phyloP scores from a whole-genome alignment of 106 monocot genomes.

The Amphibolis antarctica region DNA sequence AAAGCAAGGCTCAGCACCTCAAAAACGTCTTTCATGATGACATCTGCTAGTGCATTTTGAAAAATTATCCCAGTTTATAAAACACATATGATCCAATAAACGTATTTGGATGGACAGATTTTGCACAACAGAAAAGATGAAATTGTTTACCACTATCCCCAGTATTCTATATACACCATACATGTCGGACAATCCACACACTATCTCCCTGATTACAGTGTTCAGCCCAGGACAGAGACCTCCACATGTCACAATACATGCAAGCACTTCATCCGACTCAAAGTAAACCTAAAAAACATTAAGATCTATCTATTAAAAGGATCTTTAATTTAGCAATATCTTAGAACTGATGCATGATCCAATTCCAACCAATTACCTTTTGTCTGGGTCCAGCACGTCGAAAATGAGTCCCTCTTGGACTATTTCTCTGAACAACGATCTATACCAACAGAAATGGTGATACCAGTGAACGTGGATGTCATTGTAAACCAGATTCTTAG shows the following conservation, averaged over 20 bases:
- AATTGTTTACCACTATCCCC: slow-evolving; percentile 57
- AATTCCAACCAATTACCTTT: slow-evolving; percentile 26
- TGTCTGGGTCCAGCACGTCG: slow-evolving; percentile 84
- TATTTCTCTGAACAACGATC: slow-evolving; percentile 62
- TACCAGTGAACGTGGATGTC: neutral
- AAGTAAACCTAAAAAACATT: slow-evolving; percentile 54
- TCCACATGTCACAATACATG: slow-evolving; percentile 94
- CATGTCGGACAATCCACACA: slow-evolving; percentile 74
- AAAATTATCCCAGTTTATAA: too few species aligned
- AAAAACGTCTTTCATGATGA: too few species aligned
- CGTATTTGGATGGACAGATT: too few species aligned
- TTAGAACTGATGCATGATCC: too few species aligned
- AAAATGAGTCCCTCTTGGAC: slow-evolving; percentile 62
- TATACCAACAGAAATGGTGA: slow-evolving; percentile 5
- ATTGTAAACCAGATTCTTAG: neutral
- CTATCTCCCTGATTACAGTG: slow-evolving; percentile 88
- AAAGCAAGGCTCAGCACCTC: too few species aligned
- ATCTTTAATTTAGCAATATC: neutral
- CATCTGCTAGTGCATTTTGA: too few species aligned
- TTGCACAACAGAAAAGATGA: too few species aligned
- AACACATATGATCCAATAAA: too few species aligned
- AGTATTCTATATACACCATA: slow-evolving; percentile 58
- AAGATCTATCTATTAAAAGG: neutral
- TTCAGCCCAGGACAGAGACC: slow-evolving; percentile 87
- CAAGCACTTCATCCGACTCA: slow-evolving; percentile 67